Conservation (phyloP, 2,329 filamentous ascomycete species). For the Aspergillus unguis region DNA sequence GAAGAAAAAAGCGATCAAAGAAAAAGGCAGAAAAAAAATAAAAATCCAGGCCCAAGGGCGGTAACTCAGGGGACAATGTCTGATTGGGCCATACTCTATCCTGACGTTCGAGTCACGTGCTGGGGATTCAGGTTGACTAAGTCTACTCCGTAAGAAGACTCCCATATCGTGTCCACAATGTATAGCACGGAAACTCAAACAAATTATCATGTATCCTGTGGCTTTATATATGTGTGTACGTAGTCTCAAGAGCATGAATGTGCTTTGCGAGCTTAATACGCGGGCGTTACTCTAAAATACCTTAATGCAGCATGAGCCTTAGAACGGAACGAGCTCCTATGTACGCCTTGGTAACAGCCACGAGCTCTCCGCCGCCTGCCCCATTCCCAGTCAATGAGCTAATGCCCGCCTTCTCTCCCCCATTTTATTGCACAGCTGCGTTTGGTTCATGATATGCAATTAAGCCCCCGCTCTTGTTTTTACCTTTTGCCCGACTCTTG, state of each 20-base stretch:
- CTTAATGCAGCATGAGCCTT: background rate
- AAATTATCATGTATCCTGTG: too few relatives aligned
- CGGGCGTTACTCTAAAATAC: slow-evolving; percentile 3
- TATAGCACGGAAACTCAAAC: too few relatives aligned
- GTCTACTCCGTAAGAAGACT: too few relatives aligned
- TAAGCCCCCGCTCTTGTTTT: background rate
- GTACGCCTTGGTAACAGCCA: slow-evolving; percentile 11
- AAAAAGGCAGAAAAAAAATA: slow-evolving; percentile 22
- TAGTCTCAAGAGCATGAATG: background rate
- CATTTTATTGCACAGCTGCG: slow-evolving; percentile 2
- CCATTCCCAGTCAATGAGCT: slow-evolving; percentile 28
- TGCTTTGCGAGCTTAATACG: background rate
- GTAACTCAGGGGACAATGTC: slow-evolving; percentile 9
- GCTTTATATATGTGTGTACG: too few relatives aligned
- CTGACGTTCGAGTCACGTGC: slow-evolving; percentile 6
- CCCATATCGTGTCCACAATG: too few relatives aligned
- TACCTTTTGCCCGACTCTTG: background rate
- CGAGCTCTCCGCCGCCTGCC: slow-evolving; percentile 27
- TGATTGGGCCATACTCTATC: slow-evolving; percentile 21
- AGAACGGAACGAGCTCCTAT: slow-evolving; percentile 1
- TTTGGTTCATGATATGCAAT: background rate
- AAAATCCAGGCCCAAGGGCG: slow-evolving; percentile 21
- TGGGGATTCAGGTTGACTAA: background rate
- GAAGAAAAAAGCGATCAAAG: slow-evolving; percentile 20
- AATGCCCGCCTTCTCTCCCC: slow-evolving; percentile 20